Evolutionary conservation across 495 filamentous ascomycete species (phyloP).

Genomic region (Parmelia sp.): DNA sequence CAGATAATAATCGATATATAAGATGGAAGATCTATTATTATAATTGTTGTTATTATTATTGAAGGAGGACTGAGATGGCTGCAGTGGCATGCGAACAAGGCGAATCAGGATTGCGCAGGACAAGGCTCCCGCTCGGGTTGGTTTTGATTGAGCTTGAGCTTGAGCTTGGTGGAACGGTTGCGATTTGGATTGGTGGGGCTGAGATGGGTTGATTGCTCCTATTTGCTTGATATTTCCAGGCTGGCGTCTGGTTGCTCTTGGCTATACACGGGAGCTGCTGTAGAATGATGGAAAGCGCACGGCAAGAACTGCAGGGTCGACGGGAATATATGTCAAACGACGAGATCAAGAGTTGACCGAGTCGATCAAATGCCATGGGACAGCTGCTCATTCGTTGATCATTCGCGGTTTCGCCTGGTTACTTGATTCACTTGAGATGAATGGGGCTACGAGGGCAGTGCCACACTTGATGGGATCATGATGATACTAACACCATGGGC

Average conservation of each 20-base stretch:
- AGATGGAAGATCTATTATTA: not conserved
- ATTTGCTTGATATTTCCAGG: not conserved
- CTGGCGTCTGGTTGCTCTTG: not conserved
- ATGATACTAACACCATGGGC: not conserved
- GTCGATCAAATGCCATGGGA: constrained; percentile 13
- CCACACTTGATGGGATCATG: not conserved
- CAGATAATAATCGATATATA: not conserved
- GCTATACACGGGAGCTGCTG: constrained; percentile 17
- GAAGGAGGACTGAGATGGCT: not conserved
- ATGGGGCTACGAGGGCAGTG: not conserved
- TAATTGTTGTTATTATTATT: not conserved
- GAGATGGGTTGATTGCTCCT: not conserved
- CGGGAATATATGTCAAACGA: constrained; percentile 23
- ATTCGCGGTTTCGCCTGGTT: constrained; percentile 16
- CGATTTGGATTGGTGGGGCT: constrained; percentile 3
- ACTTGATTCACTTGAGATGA: not conserved
- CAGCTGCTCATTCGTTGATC: constrained; percentile 26
- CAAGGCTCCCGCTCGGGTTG: constrained; percentile 4
- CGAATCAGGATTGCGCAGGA: not conserved
- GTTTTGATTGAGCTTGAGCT: not conserved
- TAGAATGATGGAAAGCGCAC: constrained; percentile 23
- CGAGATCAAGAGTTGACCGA: constrained; percentile 10
- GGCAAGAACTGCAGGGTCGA: constrained; percentile 21
- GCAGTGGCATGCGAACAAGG: not conserved
- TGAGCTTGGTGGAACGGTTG: not conserved